phyloP scores from a whole-genome alignment of 139 green algal genomes.

The Penium margaritaceum region DNA sequence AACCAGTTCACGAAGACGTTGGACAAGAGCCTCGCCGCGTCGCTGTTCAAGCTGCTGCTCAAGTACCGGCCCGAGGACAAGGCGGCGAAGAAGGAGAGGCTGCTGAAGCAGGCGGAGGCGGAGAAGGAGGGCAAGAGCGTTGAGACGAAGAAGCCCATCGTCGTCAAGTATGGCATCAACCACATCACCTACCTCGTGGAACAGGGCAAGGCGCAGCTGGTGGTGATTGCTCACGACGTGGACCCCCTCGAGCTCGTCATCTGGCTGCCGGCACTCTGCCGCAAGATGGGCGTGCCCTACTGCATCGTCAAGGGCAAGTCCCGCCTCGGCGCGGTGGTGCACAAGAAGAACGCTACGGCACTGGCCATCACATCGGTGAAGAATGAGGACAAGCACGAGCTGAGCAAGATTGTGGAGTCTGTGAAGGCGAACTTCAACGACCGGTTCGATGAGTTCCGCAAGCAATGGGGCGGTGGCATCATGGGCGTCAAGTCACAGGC shows the following conservation, averaged over 20 bases:
- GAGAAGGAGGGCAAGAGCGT: conserved; percentile 55
- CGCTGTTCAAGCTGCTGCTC: conserved; percentile 93
- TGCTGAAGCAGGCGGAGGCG: conserved; percentile 72
- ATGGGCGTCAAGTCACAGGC: conserved; percentile 94
- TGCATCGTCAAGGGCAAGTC: conserved; percentile 91
- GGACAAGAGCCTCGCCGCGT: conserved; percentile 80
- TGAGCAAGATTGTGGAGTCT: conserved; percentile 92
- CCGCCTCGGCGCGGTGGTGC: conserved; percentile 70
- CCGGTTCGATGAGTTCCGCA: conserved; percentile 53
- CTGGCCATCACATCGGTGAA: conserved; percentile 93
- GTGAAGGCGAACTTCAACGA: conserved; percentile 87
- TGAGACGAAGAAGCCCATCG: conserved; percentile 94
- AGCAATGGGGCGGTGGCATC: conserved; percentile 90
- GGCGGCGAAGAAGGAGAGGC: conserved; percentile 85
- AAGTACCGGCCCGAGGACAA: conserved; percentile 98
- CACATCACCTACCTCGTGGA: conserved; percentile 96
- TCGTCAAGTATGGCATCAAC: conserved; percentile 99
- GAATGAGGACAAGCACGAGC: conserved; percentile 94
- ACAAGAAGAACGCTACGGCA: conserved; percentile 96
- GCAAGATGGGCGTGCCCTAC: conserved; percentile 97
- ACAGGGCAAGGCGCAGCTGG: conserved; percentile 85
- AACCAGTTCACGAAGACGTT: conserved; percentile 79
- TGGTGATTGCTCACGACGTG: conserved; percentile 97
- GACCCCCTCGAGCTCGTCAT: conserved; percentile 95
- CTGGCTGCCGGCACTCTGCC: conserved; percentile 96